Evolutionary conservation across 169 alveolate species (phyloP).

Genomic region (Eimeria brunetti): DNA sequence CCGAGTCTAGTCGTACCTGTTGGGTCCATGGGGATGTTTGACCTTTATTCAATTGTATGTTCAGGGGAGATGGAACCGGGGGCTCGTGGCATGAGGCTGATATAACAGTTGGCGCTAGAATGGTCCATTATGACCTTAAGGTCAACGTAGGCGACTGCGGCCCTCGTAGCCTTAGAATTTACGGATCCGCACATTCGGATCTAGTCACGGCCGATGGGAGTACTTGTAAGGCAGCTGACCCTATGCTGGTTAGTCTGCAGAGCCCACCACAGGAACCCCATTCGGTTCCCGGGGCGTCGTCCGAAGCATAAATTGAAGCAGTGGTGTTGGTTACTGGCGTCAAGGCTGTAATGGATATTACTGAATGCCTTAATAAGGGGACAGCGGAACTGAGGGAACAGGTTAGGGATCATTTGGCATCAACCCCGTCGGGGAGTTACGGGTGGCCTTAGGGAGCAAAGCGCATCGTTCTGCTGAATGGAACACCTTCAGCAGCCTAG

Average conservation of each 20-base stretch:
- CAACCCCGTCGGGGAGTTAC: background rate
- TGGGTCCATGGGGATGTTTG: background rate
- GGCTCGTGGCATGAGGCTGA: constrained; percentile 30
- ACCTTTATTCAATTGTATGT: background rate
- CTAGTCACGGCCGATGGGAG: background rate
- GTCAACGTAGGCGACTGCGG: background rate
- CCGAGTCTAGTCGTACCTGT: background rate
- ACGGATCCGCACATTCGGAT: constrained; percentile 11
- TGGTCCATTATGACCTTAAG: background rate
- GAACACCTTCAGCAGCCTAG: background rate
- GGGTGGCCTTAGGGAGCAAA: background rate
- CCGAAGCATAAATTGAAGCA: background rate
- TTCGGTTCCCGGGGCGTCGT: background rate
- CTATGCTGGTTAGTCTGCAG: background rate
- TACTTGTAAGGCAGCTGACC: background rate
- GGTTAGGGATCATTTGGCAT: background rate
- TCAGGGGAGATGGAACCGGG: constrained; percentile 15
- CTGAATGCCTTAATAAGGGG: background rate
- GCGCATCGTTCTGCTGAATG: background rate
- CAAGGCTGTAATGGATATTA: background rate
- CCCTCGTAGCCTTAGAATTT: constrained; percentile 28
- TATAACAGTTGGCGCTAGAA: background rate
- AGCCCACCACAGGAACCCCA: background rate
- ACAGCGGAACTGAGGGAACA: background rate
- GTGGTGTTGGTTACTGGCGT: background rate